Evolutionary conservation across 352 stramenopile genomes (phyloP).

Genomic region (Phytophthora quininea): DNA sequence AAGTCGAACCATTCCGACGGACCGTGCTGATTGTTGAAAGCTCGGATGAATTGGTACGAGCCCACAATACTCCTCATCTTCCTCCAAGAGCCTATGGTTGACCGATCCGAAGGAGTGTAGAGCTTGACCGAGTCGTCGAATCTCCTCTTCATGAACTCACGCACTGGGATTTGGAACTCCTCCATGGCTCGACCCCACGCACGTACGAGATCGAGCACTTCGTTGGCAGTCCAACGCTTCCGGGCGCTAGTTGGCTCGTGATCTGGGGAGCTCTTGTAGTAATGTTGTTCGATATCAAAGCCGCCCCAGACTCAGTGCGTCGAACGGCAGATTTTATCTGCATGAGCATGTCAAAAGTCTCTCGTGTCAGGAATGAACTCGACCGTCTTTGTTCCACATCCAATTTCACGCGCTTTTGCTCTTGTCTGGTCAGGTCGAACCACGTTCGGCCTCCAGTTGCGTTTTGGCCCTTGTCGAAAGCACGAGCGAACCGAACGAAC

Average conservation of each 20-base stretch:
- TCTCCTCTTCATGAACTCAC: neutral
- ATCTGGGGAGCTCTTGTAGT: neutral
- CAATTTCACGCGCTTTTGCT: neutral
- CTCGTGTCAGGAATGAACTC: neutral
- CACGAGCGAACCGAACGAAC: neutral
- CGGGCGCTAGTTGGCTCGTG: neutral
- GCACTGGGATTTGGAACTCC: neutral
- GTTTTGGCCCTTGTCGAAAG: neutral
- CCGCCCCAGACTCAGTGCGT: neutral
- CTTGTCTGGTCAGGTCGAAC: constrained; percentile 2
- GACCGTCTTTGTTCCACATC: neutral
- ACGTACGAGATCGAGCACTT: neutral
- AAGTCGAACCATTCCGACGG: constrained; percentile 5
- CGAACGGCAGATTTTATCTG: neutral
- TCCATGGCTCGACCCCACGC: constrained; percentile 1
- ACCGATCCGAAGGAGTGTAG: constrained; percentile 8
- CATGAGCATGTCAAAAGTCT: constrained; percentile 3
- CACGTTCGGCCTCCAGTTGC: neutral
- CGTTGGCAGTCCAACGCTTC: neutral
- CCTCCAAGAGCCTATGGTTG: neutral
- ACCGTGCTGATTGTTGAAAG: constrained; percentile 1
- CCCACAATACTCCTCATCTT: constrained; percentile 6
- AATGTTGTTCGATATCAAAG: no score
- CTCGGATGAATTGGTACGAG: constrained; percentile 8
- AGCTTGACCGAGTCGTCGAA: neutral